Evolutionary conservation across 2,329 filamentous ascomycete species (phyloP), one percentile per base, ranked within the genome.

Genomic region (Myotisia sp.): DNA sequence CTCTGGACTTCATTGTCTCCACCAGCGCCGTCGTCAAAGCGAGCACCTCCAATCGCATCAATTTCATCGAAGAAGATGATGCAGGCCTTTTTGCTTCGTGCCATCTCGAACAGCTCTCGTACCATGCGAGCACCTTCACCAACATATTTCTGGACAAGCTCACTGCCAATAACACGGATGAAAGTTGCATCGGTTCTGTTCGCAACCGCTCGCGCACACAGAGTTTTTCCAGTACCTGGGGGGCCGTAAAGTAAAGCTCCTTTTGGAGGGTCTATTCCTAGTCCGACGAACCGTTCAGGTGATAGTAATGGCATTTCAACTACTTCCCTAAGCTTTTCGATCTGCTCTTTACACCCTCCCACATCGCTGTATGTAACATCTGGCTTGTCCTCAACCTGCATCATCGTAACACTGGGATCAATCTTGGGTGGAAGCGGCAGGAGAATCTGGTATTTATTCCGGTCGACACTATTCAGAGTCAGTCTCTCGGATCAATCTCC

Each of bases 1-100:
- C 87, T 72, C 62, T 95, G 87, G 5, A 95, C 87, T 59, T 95
- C 87, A 55, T 95, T 95, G 61, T 95, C 87, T 52, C 87, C 87
- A 49, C 87, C 87, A 42, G 87, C 87, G 45, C 87, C 87, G 49
- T 95, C 87, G 51, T 95, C 87, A 55, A 95, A 94, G 59, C 87
- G 83, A 24, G 87, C 87, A 48, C 87, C 87, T 54, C 87, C 87
- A 36, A 95, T 83, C 31, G 87, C 87, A 58, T 95, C 87, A 42
- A 95, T 90, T 65, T 98, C 90, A 57, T 98, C 90, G 53, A 93
- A 92, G 76, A 98, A 98, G 64, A 98, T 98, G 55, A 98, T 98
- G 62, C 90, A 98, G 1, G 90, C 90, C 65, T 98, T 98, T 73
- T 98, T 98, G 37, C 90, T 95, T 48, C 90, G 77, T 6, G 90